A percentile compares a stretch with the other conserved stretches of the same genome.
These are phyloP conservation scores for Colletotrichum horii DNA, from an alignment of 2,329 filamentous ascomycete genomes.

Conservation along the genomic window DNA sequence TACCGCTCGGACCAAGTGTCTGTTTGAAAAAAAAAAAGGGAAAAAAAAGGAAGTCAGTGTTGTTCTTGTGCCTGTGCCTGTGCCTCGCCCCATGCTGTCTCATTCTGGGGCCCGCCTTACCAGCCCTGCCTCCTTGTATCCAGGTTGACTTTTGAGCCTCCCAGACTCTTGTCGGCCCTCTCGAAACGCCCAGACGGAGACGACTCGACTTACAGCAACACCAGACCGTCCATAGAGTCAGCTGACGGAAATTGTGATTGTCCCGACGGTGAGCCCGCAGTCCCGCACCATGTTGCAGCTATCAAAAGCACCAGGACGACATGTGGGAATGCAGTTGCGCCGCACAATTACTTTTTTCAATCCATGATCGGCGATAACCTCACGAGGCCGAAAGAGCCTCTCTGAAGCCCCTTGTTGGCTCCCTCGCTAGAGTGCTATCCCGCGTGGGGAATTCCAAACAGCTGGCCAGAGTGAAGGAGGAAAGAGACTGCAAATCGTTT, in stretches of 20 bases:
- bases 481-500: not conserved
- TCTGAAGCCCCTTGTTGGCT: slow-evolving; percentile 7
- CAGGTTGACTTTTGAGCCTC: not conserved
- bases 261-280: not conserved
- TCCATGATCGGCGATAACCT: not conserved
- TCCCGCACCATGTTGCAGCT: not conserved
- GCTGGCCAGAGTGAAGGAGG: not conserved
- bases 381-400: not conserved
- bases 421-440: slow-evolving; percentile 9
- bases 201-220: not conserved
- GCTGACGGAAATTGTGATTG: slow-evolving; percentile 8
- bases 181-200: not conserved
- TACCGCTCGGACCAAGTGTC: not conserved
- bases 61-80: not conserved
- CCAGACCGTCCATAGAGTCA: not conserved
- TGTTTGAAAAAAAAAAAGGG: not conserved
- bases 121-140: not conserved
- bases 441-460: not conserved
- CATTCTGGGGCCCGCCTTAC: not conserved
- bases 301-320: not conserved
- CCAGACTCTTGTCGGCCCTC: not conserved
- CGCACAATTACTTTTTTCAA: not conserved
- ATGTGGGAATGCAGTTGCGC: not conserved
- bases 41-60: not conserved
- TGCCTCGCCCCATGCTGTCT: not conserved